These are phyloP conservation scores for Eucalyptus polybractea DNA, from an alignment of 345 rosid species.

Conservation along the genomic window DNA sequence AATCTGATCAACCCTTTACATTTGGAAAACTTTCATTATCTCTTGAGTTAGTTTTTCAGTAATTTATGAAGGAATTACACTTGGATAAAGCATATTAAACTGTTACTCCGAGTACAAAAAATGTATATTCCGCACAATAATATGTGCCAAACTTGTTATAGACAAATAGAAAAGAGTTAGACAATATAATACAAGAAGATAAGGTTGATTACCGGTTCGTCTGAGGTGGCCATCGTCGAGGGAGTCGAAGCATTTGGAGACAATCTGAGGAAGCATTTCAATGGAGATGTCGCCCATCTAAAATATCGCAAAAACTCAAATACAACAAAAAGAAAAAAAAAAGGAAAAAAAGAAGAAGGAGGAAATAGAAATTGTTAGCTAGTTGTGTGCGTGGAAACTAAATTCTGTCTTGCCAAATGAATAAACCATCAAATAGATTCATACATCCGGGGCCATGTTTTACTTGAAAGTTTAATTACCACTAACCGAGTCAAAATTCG, in stretches of 20 bases:
- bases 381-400: not conserved
- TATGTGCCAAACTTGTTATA: not conserved
- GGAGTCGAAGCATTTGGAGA: conserved; percentile 5
- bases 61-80: not conserved
- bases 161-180: not conserved
- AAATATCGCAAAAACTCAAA: not conserved
- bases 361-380: too few species aligned
- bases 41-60: not conserved
- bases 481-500: not conserved
- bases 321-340: not conserved
- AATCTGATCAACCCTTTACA: not conserved
- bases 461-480: not conserved
- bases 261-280: conserved; percentile 8
- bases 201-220: not conserved
- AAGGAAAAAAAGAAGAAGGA: fast-evolving
- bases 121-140: not conserved
- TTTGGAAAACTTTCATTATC: too few species aligned
- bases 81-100: not conserved
- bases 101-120: not conserved
- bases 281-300: conserved; percentile 27
- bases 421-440: not conserved
- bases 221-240: conserved; percentile 64
- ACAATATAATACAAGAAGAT: not conserved
- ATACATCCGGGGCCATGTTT: not conserved
- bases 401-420: not conserved